Evolutionary conservation across 2,329 filamentous ascomycete genomes (phyloP).

Genomic region (Penicillium sp.): DNA sequence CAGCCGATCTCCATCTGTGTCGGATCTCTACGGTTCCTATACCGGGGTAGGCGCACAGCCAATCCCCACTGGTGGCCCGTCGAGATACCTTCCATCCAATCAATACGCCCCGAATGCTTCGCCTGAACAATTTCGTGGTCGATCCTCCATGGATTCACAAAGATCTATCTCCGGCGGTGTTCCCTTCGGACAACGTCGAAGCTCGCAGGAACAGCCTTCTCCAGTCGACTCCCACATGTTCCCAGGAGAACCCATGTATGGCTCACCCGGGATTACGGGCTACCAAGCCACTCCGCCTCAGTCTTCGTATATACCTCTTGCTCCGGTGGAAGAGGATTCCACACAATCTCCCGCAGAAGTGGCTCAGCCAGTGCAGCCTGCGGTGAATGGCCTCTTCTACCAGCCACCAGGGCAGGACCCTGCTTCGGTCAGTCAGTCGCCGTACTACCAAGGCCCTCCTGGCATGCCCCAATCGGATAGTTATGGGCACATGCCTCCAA

Average conservation of each 20-base stretch:
- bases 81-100: slow-evolving; percentile 45
- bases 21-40: slow-evolving; percentile 70
- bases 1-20: slow-evolving; percentile 68
- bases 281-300: slow-evolving; percentile 41
- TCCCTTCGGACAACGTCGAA: slow-evolving; percentile 35
- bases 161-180: slow-evolving; percentile 39
- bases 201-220: slow-evolving; percentile 37
- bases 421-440: slow-evolving; percentile 13
- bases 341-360: slow-evolving; percentile 26
- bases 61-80: slow-evolving; percentile 34
- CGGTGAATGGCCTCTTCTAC: slow-evolving; percentile 27
- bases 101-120: slow-evolving; percentile 51
- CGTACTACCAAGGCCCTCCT: slow-evolving; percentile 27
- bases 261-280: slow-evolving; percentile 31
- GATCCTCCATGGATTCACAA: slow-evolving; percentile 51
- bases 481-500: slow-evolving; percentile 38
- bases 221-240: slow-evolving; percentile 35
- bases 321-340: slow-evolving; percentile 41
- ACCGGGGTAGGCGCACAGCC: slow-evolving; percentile 36
- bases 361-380: slow-evolving; percentile 21
- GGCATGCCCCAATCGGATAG: slow-evolving; percentile 23
- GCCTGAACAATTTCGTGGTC: slow-evolving; percentile 50
- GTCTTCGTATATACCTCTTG: slow-evolving; percentile 39
- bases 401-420: slow-evolving; percentile 19
- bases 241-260: slow-evolving; percentile 30